Evolutionary conservation across 2,329 filamentous ascomycete genomes (phyloP).

Genomic region (Phaeophleospora eucalypticola): DNA sequence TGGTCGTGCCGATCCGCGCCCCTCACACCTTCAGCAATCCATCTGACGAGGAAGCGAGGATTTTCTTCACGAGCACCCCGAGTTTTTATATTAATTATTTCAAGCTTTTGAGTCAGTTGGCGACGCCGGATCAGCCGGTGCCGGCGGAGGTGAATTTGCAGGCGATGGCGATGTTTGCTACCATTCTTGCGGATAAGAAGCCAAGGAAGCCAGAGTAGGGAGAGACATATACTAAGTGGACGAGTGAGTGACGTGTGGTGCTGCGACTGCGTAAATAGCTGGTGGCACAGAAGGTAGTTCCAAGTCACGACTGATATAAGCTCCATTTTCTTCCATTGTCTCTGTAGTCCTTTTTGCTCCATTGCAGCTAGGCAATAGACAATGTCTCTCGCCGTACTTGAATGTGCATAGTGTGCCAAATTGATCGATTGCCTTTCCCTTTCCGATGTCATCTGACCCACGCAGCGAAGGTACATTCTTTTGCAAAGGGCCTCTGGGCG

Average conservation of each 20-base stretch:
- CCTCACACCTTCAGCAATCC: conserved; percentile 57
- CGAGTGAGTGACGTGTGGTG: neutral
- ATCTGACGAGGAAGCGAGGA: conserved; percentile 50
- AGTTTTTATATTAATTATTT: conserved; percentile 58
- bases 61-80: conserved; percentile 57
- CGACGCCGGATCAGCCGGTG: conserved; percentile 43
- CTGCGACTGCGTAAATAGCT: too few species aligned
- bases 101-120: conserved; percentile 47
- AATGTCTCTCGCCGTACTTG: too few species aligned
- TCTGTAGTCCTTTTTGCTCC: too few species aligned
- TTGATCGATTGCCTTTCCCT: too few species aligned
- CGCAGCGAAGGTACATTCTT: too few species aligned
- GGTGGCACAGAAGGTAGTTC: neutral
- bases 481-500: too few species aligned
- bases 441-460: too few species aligned
- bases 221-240: neutral
- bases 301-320: neutral
- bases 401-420: too few species aligned
- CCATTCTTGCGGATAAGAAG: conserved; percentile 43
- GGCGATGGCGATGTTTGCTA: conserved; percentile 50
- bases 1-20: conserved; percentile 52
- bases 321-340: too few species aligned
- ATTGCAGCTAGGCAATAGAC: too few species aligned
- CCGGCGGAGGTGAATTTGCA: conserved; percentile 47
- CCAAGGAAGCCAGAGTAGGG: conserved; percentile 25